Conservation (phyloP, 176 grass and related monocot genomes). For the Ananas comosus region DNA sequence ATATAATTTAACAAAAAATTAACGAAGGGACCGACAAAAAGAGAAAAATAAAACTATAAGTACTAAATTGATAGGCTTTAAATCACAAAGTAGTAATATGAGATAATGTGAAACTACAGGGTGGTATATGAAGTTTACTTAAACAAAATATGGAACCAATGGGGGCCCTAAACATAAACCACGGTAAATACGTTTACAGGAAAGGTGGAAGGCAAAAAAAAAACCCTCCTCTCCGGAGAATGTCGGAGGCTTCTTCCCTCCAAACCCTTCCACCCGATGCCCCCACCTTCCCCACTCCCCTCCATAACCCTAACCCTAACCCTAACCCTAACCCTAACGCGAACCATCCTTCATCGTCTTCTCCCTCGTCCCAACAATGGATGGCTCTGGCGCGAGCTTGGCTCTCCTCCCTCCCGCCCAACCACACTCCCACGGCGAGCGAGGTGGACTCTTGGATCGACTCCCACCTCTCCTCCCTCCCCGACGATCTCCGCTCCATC, state of each 20-base stretch:
- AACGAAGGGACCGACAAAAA: no score
- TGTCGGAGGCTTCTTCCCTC: constrained; percentile 54
- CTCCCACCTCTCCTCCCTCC: constrained; percentile 21
- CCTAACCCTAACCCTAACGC: constrained; percentile 1
- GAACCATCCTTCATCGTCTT: constrained; percentile 5
- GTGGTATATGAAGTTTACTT: no score
- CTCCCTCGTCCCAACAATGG: constrained; percentile 37
- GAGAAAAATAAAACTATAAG: no score
- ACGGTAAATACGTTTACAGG: no score
- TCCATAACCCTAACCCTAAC: constrained; percentile 7
- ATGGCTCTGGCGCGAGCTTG: constrained; percentile 36
- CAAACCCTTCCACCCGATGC: constrained; percentile 48
- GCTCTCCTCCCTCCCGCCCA: constrained; percentile 53
- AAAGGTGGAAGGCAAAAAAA: no score
- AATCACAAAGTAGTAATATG: no score
- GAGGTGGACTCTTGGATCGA: constrained; percentile 74
- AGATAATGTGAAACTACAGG: no score
- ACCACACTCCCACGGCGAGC: constrained; percentile 37
- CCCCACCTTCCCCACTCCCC: constrained; percentile 27
- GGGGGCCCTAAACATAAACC: no score
- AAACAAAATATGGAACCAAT: no score
- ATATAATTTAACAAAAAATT: no score
- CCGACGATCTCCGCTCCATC: constrained; percentile 28
- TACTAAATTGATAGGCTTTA: no score
- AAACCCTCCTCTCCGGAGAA: background rate